phyloP scores from a whole-genome alignment of 306 rosid genomes.

The Dicorynia guianensis region DNA sequence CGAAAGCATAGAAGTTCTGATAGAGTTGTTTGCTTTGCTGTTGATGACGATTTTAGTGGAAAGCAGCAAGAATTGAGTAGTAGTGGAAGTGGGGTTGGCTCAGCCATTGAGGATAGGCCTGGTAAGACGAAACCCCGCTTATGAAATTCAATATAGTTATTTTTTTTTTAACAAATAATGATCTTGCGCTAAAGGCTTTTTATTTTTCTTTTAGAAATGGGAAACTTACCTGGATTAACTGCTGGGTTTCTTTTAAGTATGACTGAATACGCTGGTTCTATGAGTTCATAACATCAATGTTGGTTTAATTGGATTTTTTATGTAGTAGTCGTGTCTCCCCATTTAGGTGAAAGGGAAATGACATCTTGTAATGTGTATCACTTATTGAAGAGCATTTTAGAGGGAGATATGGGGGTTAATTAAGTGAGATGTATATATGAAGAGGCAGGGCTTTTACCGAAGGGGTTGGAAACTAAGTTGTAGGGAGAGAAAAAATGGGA shows the following conservation, averaged over 20 bases:
- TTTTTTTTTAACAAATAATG: not conserved
- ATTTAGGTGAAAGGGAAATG: not conserved
- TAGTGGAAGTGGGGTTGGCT: constrained; percentile 47
- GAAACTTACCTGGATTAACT: not conserved
- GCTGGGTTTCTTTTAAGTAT: not conserved
- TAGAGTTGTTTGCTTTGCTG: constrained; percentile 65
- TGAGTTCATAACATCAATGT: not conserved
- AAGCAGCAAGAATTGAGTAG: constrained; percentile 54
- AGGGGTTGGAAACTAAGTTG: too few species aligned
- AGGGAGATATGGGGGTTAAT: too few species aligned
- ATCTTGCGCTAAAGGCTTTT: not conserved
- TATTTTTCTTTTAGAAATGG: not conserved
- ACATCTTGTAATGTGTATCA: not conserved
- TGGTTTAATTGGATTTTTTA: not conserved
- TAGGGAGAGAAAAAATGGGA: not conserved
- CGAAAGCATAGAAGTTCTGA: constrained; percentile 31
- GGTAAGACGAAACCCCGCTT: constrained; percentile 41
- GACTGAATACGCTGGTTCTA: not conserved
- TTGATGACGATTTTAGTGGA: constrained; percentile 73
- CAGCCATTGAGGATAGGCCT: constrained; percentile 75
- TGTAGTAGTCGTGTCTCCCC: not conserved
- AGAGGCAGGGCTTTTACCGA: too few species aligned
- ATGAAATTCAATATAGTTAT: not conserved
- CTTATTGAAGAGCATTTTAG: too few species aligned
- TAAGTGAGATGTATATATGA: too few species aligned